Conservation (phyloP, 140 eudicot genomes). For the Anethum foeniculum region DNA sequence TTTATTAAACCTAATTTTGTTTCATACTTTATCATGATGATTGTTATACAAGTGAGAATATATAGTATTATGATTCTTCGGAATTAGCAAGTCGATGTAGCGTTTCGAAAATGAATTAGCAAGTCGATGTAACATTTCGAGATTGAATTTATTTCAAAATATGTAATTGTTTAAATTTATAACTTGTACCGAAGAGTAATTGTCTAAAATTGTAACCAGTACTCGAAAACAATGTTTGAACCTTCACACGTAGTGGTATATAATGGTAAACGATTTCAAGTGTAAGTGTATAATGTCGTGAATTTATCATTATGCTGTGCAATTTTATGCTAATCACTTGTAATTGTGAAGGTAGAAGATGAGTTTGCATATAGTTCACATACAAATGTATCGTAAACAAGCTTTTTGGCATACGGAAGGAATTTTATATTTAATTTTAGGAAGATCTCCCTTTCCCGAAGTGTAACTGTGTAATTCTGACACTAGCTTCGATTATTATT, state of each 20-base stretch:
- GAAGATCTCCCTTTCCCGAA: not conserved
- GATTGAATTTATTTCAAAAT: too few relatives aligned
- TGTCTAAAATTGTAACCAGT: too few relatives aligned
- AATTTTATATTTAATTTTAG: too few relatives aligned
- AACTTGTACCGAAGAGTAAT: too few relatives aligned
- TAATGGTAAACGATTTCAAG: not conserved
- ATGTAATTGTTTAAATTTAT: too few relatives aligned
- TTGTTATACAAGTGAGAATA: too few relatives aligned
- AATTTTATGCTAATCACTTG: not conserved
- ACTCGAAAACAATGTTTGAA: too few relatives aligned
- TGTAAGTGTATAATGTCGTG: not conserved
- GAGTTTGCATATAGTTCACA: too few relatives aligned
- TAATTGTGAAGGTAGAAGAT: not conserved
- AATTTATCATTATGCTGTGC: not conserved
- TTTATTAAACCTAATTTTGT: not conserved
- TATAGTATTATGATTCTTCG: not conserved
- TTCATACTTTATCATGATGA: not conserved
- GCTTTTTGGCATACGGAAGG: not conserved
- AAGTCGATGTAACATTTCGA: not conserved
- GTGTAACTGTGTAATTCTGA: not conserved
- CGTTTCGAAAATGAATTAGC: too few relatives aligned
- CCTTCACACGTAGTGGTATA: not conserved
- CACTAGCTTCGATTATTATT: not conserved
- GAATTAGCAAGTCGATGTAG: not conserved
- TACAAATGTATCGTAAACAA: not conserved